Evolutionary conservation across 2,329 filamentous ascomycete genomes (phyloP).

Genomic region (Aspergillus ustus): DNA sequence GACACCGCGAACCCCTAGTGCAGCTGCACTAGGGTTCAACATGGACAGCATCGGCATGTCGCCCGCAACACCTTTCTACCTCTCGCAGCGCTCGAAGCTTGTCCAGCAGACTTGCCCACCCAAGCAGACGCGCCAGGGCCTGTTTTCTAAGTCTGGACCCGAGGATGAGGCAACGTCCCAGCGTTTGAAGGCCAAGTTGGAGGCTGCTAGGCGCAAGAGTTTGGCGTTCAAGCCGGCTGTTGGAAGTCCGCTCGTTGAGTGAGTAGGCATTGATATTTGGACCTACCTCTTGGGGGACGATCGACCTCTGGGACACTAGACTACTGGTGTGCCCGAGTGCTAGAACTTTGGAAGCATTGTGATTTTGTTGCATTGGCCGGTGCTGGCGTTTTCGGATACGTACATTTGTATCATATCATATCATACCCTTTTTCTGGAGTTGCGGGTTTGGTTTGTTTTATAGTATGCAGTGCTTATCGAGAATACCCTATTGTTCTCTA

Average conservation of each 20-base stretch:
- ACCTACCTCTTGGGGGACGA: not conserved
- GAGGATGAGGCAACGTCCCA: constrained; percentile 38
- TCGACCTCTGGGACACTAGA: not conserved
- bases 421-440: constrained; percentile 8
- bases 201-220: constrained; percentile 71
- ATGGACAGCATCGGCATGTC: constrained; percentile 47
- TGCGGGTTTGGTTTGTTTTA: not conserved
- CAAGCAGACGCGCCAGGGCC: constrained; percentile 52
- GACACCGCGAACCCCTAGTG: constrained; percentile 40
- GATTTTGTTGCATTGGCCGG: not conserved
- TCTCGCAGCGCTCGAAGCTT: constrained; percentile 47
- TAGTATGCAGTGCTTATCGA: not conserved
- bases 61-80: constrained; percentile 53
- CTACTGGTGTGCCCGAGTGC: not conserved
- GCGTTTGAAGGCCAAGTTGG: constrained; percentile 64
- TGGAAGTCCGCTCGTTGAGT: constrained; percentile 16
- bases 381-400: not conserved
- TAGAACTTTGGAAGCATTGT: not conserved
- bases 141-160: constrained; percentile 39
- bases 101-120: constrained; percentile 60
- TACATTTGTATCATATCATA: not conserved
- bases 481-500: constrained; percentile 2
- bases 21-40: constrained; percentile 39
- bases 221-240: constrained; percentile 46
- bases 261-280: not conserved